Base-by-base conservation (phyloP, 768 basidiomycete species). In the Tylopilus sp. region DNA sequence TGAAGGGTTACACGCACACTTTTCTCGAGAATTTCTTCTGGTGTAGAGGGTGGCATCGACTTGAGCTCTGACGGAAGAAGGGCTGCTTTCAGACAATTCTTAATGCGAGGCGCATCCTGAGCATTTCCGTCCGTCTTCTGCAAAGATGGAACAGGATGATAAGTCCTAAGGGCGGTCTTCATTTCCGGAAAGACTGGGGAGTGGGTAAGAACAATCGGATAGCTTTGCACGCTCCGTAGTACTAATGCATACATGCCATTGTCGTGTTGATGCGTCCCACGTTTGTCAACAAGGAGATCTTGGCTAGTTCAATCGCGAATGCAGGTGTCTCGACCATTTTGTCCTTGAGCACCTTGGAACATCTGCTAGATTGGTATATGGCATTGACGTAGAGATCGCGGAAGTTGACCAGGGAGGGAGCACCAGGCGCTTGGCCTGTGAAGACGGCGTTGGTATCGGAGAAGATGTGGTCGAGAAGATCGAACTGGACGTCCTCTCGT, bases 221-320 rank as follows among this genome's bases (percentile, higher is more conserved):
- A 33, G 31, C 21, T 31, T 40, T 30, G 25, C 41, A 38, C 43
- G 49, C 50, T 51, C 53, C n/a, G 53, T 57, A 47, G 47, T 42
- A 50, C 21, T 5, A 55, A 50, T 55, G 69, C 84, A 74, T 71
- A 88, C 84, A 86, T 47, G 91, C 91, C 83, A 93, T 86, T 29
- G 92, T 94, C 34, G 93, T 95, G 65, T 94, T 95, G 71, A 95
- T 89, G 57, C 91, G 78, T 24, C 92, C 92, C 43, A 93, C 87
- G 64, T 96, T 96, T 47, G 91, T 90, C 48, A 94, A 75, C 30
- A 94, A 76, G 25, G 87, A 85, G 33, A 94, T 82, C 72, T 92
- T 92, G 47, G 86, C 87, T 48, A 92, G 81, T 69, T 90, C 89
- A 58, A 84, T 72, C 6, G 84, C 85, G 67, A 90, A 92, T 8